Conservation (phyloP, 768 basidiomycete species). For the Hygrophoropsis aurantiaca region DNA sequence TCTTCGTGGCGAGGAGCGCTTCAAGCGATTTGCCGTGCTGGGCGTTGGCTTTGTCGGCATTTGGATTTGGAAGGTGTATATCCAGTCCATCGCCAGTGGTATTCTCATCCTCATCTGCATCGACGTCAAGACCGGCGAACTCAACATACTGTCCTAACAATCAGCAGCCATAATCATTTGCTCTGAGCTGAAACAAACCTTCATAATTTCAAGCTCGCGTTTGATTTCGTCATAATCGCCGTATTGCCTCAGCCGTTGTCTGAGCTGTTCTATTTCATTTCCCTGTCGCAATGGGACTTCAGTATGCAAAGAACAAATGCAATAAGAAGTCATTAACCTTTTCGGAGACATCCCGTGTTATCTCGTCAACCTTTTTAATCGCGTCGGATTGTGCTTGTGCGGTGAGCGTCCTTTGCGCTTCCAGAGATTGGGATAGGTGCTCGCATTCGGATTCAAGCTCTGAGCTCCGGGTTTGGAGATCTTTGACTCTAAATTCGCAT, state of each 20-base stretch:
- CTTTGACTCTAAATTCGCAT: conserved; percentile 60
- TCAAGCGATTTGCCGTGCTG: conserved; percentile 85
- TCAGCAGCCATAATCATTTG: neutral
- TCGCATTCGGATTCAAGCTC: conserved; percentile 79
- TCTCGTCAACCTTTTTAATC: conserved; percentile 59
- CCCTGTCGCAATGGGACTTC: conserved; percentile 19
- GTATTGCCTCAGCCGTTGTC: conserved; percentile 67
- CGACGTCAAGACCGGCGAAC: conserved; percentile 81
- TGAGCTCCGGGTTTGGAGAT: conserved; percentile 69
- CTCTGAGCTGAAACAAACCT: conserved; percentile 50
- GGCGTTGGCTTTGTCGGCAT: conserved; percentile 77
- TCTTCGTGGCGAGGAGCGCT: conserved; percentile 88
- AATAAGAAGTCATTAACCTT: conserved; percentile 37
- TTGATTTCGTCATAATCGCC: conserved; percentile 96
- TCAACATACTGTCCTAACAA: conserved; percentile 76
- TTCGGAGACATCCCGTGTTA: conserved; percentile 57
- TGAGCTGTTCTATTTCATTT: conserved; percentile 68
- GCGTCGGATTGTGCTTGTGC: conserved; percentile 46
- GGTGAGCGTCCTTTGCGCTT: conserved; percentile 53
- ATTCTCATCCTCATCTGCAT: conserved; percentile 49
- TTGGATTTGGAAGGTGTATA: conserved; percentile 82
- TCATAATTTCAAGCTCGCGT: conserved; percentile 97
- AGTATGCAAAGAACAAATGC: neutral
- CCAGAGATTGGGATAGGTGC: conserved; percentile 63
- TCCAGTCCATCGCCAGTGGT: conserved; percentile 46